Percentiles rank a stretch among this genome's conserved stretches.
Conservation (phyloP, 768 basidiomycete genomes). For the Pleurotus tuber-regium region DNA sequence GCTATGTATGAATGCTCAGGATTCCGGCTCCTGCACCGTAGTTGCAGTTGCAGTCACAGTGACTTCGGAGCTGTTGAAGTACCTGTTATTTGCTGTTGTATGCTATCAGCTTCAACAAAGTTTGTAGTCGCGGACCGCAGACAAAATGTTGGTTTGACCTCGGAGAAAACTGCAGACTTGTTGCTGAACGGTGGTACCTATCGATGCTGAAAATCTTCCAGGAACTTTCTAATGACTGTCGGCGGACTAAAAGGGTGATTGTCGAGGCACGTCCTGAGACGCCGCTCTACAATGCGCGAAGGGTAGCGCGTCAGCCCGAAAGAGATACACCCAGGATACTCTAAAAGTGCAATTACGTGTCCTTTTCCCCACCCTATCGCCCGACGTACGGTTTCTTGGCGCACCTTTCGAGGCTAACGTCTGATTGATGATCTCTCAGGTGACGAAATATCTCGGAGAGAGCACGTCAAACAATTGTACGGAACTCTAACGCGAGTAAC, state of each 20-base stretch:
- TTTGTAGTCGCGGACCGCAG: too few relatives aligned
- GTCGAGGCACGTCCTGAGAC: conserved; percentile 8
- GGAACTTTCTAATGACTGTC: background rate
- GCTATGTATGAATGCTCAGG: too few relatives aligned
- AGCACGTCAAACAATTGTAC: background rate
- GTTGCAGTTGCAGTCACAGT: too few relatives aligned
- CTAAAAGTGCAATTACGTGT: background rate
- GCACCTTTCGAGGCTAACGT: background rate
- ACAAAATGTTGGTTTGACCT: conserved; percentile 7
- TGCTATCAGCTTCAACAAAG: too few relatives aligned
- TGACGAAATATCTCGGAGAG: conserved; percentile 5
- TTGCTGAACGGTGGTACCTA: background rate
- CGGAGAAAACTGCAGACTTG: conserved; percentile 9
- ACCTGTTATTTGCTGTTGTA: too few relatives aligned
- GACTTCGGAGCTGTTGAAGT: too few relatives aligned
- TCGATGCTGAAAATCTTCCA: background rate
- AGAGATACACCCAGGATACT: background rate
- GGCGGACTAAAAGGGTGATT: conserved; percentile 2
- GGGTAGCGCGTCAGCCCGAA: background rate
- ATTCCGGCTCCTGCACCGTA: too few relatives aligned
- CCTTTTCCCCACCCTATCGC: conserved; percentile 6
- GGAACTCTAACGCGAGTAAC: background rate
- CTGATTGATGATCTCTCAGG: conserved; percentile 7
- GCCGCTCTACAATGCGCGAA: background rate
- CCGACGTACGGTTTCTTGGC: background rate